Conservation (phyloP, 345 rosid species). For the Murraya paniculata region DNA sequence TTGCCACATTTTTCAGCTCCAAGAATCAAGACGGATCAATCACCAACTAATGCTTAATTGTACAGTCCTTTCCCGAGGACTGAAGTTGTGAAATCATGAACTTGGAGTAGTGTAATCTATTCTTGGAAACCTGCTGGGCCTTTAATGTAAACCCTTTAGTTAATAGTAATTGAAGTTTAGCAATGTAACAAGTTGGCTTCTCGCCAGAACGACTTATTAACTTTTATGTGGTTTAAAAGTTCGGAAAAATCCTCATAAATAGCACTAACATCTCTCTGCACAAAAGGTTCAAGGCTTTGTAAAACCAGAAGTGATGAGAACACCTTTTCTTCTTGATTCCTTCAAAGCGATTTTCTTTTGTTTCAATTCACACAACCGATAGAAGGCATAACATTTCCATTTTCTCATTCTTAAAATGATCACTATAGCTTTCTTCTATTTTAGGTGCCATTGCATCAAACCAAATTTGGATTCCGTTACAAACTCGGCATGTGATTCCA, state of each 20-base stretch:
- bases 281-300: not conserved
- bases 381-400: not conserved
- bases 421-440: not conserved
- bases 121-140: not conserved
- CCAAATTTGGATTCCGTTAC: not conserved
- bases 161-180: constrained; percentile 5
- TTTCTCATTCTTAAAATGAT: not conserved
- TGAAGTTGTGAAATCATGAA: not conserved
- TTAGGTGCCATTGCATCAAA: not conserved
- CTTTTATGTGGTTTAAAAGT: not conserved
- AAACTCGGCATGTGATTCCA: not conserved
- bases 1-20: constrained; percentile 31
- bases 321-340: not conserved
- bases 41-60: constrained; percentile 18
- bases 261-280: not conserved
- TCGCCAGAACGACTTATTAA: not conserved
- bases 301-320: not conserved
- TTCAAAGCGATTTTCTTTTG: not conserved
- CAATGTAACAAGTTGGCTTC: not conserved
- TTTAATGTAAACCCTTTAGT: not conserved
- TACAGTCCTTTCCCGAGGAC: constrained; percentile 7
- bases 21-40: constrained; percentile 21
- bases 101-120: not conserved
- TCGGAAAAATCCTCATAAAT: not conserved
- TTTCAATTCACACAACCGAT: not conserved